These are phyloP conservation scores for Hypholoma fasciculare DNA, from an alignment of 768 basidiomycete genomes.

Conservation along the genomic window DNA sequence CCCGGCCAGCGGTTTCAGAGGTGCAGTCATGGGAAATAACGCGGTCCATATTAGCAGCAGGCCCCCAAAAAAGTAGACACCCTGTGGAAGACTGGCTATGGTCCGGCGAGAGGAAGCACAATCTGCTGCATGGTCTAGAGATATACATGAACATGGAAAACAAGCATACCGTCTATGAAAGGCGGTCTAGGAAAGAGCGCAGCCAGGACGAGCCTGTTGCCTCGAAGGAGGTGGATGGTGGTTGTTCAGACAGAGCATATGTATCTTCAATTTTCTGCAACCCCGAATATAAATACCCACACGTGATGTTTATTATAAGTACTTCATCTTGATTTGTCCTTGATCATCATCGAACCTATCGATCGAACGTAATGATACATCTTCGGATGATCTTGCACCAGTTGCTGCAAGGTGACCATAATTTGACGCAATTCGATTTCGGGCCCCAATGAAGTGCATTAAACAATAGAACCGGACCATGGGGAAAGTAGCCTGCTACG, in stretches of 20 bases:
- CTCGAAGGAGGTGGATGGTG: constrained; percentile 9
- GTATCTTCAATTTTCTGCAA: constrained; percentile 5
- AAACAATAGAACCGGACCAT: not conserved
- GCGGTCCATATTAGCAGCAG: constrained; percentile 18
- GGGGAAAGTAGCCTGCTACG: constrained; percentile 8
- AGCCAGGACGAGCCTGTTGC: constrained; percentile 22
- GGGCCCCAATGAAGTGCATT: not conserved
- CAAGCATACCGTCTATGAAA: constrained; percentile 24
- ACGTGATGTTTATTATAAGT: constrained; percentile 9
- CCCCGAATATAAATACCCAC: constrained; percentile 11
- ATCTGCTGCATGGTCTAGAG: constrained; percentile 26
- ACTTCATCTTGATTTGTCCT: no score
- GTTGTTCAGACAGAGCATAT: constrained; percentile 12
- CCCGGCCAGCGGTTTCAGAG: constrained; percentile 12
- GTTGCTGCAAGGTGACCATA: not conserved
- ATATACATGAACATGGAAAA: constrained; percentile 10
- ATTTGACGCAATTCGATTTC: constrained; percentile 1
- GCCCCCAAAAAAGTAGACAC: constrained; percentile 15
- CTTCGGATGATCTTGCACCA: no score
- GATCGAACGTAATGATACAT: no score
- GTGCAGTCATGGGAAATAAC: constrained; percentile 14
- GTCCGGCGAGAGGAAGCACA: constrained; percentile 11
- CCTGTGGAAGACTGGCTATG: constrained; percentile 11
- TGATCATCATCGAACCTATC: no score
- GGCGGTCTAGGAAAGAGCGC: constrained; percentile 14